Base-by-base conservation (phyloP, 2,329 filamentous ascomycete genomes). In the Trichothecium sympodiale region DNA sequence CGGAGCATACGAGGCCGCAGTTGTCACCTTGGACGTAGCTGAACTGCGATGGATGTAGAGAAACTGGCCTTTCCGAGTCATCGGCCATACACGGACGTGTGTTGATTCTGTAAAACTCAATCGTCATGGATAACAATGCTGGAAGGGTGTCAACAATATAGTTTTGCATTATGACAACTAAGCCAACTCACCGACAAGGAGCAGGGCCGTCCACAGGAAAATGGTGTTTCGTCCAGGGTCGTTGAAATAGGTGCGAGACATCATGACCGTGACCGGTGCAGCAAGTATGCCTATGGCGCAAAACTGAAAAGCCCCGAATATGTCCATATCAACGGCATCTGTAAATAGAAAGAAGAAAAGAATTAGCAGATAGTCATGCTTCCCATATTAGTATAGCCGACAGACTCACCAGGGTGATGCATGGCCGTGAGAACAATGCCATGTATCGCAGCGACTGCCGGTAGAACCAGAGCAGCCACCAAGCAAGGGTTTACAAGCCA, bases 311-410 rank as follows among this genome's bases (percentile, higher is more conserved):
- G 76, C 75, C 2, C 78, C 78, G 38, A 71, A 83, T 4, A 82
- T 60, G 44, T 83, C 78, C 68, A 83, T 72, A 46, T 82, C 77
- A 12, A 80, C 67, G 12, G 72, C 77, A 35, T 59, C 76, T 79
- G n/a, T 4, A 16, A 38, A 17, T 39, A 1, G 9, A n/a, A 23
- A 17, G 15, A 28, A 25, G n/a, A n/a, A n/a, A n/a, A n/a, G n/a
- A n/a, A n/a, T n/a, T n/a, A n/a, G n/a, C 38, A n/a, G n/a, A n/a
- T n/a, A n/a, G n/a, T n/a, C n/a, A n/a, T n/a, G n/a, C n/a, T n/a
- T n/a, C n/a, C 15, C 14, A 34, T 32, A 17, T 32, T 32, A 32
- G 10, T 15, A 12, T 17, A 5, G 10, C 9, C 16, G 15, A 41
- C 28, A 1, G 16, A 48, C 70, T 56, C 45, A 77, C 77, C 62